Percentiles rank a stretch among this genome's conserved stretches.
phyloP scores from a whole-genome alignment of 164 flowering plant species.

The Tetracentron sinense region DNA sequence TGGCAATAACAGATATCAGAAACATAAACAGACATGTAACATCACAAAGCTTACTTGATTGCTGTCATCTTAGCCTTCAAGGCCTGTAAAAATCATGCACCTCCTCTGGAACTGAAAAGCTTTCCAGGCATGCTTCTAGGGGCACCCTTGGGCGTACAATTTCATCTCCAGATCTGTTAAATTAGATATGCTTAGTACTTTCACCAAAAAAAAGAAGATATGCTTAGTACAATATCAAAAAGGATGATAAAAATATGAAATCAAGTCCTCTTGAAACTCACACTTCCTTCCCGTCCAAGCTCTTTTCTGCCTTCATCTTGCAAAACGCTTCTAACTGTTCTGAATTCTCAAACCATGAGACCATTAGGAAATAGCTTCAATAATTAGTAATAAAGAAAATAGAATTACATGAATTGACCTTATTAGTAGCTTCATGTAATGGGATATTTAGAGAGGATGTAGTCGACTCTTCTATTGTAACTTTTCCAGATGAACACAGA shows the following conservation, averaged over 20 bases:
- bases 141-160: slow-evolving; percentile 93
- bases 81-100: slow-evolving; percentile 90
- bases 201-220: too few species aligned
- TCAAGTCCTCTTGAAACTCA: slow-evolving; percentile 38
- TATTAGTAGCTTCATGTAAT: slow-evolving; percentile 79
- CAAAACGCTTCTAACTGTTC: slow-evolving; percentile 71
- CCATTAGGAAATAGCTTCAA: slow-evolving; percentile 11
- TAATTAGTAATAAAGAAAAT: not conserved
- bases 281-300: slow-evolving; percentile 68
- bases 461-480: slow-evolving; percentile 86
- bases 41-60: slow-evolving; percentile 51
- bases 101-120: slow-evolving; percentile 85
- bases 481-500: slow-evolving; percentile 86
- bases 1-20: too few species aligned
- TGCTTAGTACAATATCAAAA: not conserved
- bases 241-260: slow-evolving; percentile 5
- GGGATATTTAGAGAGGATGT: slow-evolving; percentile 87
- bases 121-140: slow-evolving; percentile 77
- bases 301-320: slow-evolving; percentile 60
- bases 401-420: slow-evolving; percentile 37
- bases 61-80: slow-evolving; percentile 86
- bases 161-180: slow-evolving; percentile 47
- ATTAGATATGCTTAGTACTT: too few species aligned
- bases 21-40: not conserved
- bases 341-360: slow-evolving; percentile 29